These are phyloP conservation scores for Aspergillus hancockii DNA, from an alignment of 495 filamentous ascomycete species.

Conservation along the genomic window DNA sequence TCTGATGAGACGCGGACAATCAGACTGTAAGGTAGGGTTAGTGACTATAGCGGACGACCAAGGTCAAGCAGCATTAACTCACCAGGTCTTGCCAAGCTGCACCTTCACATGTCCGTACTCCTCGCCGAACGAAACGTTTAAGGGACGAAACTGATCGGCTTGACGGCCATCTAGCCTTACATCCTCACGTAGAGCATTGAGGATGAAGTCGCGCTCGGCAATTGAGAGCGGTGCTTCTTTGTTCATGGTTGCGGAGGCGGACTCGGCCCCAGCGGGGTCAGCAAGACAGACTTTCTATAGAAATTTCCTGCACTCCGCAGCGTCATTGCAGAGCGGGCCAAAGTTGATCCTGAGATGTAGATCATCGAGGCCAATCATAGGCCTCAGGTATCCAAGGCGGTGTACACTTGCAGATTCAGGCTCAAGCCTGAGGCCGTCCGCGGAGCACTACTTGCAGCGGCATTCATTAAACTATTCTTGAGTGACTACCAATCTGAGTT, in stretches of 20 bases:
- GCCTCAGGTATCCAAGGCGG: constrained; percentile 6
- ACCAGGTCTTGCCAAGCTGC: constrained; percentile 88
- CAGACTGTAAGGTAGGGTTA: constrained; percentile 53
- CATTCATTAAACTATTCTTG: constrained; percentile 6
- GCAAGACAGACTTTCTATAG: constrained; percentile 26
- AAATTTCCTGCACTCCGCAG: constrained; percentile 24
- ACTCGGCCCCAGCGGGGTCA: constrained; percentile 29
- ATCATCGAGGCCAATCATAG: constrained; percentile 14
- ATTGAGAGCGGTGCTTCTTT: constrained; percentile 83
- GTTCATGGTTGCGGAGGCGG: constrained; percentile 63
- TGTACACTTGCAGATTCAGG: constrained; percentile 13
- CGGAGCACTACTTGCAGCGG: not conserved
- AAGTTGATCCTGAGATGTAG: constrained; percentile 9
- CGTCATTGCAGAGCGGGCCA: constrained; percentile 25
- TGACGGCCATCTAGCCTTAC: constrained; percentile 80
- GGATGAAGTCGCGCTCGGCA: constrained; percentile 74
- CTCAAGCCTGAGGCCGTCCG: constrained; percentile 16
- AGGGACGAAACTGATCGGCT: constrained; percentile 72
- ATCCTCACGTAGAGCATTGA: constrained; percentile 72
- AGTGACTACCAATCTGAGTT: not conserved
- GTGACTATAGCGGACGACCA: not conserved
- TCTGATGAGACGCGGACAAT: constrained; percentile 84
- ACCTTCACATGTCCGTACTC: constrained; percentile 92
- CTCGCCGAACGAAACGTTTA: constrained; percentile 81
- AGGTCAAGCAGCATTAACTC: constrained; percentile 9